These are phyloP conservation scores for Hebeloma cylindrosporum DNA, from an alignment of 768 basidiomycete species.

Conservation along the genomic window DNA sequence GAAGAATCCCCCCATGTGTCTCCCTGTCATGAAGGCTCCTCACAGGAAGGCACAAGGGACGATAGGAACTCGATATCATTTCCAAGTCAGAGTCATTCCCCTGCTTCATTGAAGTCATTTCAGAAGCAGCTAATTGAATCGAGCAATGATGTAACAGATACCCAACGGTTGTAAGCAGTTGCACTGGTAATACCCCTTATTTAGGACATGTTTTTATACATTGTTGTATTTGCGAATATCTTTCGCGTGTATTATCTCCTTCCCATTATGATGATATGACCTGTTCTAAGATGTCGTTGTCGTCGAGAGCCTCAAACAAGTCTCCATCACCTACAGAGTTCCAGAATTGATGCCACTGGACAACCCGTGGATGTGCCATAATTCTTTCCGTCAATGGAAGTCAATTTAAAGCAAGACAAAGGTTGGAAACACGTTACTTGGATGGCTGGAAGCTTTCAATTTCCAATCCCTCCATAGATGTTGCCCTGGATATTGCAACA, in stretches of 20 bases:
- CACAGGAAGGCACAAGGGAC: conserved; percentile 10
- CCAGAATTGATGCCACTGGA: conserved; percentile 51
- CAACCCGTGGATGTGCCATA: conserved; percentile 54
- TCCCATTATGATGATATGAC: not conserved
- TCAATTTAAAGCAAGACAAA: not conserved
- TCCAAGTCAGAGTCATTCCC: conserved; percentile 15
- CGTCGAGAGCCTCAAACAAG: conserved; percentile 22
- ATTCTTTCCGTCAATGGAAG: conserved; percentile 38
- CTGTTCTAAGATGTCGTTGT: conserved; percentile 15
- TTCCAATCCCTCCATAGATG: conserved; percentile 58
- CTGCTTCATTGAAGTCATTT: conserved; percentile 9
- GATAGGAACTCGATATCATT: conserved; percentile 23
- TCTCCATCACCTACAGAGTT: conserved; percentile 20
- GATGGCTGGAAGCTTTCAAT: conserved; percentile 59
- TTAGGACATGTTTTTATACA: conserved; percentile 7
- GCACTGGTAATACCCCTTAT: conserved; percentile 14
- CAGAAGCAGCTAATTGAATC: not conserved
- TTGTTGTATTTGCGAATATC: conserved; percentile 15
- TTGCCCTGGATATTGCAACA: conserved; percentile 72
- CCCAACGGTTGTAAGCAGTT: conserved; percentile 14
- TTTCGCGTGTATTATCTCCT: conserved; percentile 3
- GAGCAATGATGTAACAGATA: conserved; percentile 11
- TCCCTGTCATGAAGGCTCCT: conserved; percentile 11
- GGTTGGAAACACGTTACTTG: conserved; percentile 38
- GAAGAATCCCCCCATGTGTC: conserved; percentile 30